Percentiles rank a stretch among this genome's conserved stretches.
Conservation (phyloP, 1,284 basidiomycete genomes). For the Ceratorhiza oryzae-sativae region DNA sequence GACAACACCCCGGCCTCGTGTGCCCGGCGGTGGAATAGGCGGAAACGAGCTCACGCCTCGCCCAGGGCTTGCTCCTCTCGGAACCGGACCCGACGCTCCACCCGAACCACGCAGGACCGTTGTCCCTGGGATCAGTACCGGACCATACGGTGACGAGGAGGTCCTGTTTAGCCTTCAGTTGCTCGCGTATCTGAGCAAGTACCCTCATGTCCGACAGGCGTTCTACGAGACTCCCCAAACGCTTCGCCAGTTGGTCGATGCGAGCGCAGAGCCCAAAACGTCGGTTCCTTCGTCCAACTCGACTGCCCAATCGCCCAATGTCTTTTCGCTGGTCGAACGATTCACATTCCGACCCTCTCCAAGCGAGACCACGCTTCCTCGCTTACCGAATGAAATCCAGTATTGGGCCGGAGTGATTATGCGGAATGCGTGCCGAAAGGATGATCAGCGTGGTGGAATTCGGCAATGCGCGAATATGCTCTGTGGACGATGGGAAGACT, state of each 20-base stretch:
- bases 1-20: constrained; percentile 46
- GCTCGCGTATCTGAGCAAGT: constrained; percentile 96
- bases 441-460: constrained; percentile 90
- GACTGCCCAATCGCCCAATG: constrained; percentile 60
- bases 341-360: constrained; percentile 94
- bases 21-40: constrained; percentile 38
- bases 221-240: constrained; percentile 82
- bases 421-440: constrained; percentile 98
- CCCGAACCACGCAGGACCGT: neutral
- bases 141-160: constrained; percentile 91
- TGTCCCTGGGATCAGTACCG: constrained; percentile 43
- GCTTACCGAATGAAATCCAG: constrained; percentile 90
- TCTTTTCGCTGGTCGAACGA: constrained; percentile 94
- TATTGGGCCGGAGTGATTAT: constrained; percentile 99
- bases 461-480: constrained; percentile 98
- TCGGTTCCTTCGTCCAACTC: constrained; percentile 42
- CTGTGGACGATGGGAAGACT: constrained; percentile 94
- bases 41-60: constrained; percentile 55
- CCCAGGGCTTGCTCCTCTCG: constrained; percentile 44
- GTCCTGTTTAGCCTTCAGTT: constrained; percentile 91
- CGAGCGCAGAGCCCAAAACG: constrained; percentile 37
- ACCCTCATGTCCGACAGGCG: constrained; percentile 95
- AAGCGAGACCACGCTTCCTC: constrained; percentile 74
- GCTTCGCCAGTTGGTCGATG: constrained; percentile 40
- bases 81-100: neutral